Base-by-base conservation (phyloP, 371 early-diverging fungal genomes). In the Fennellomyces sp. region DNA sequence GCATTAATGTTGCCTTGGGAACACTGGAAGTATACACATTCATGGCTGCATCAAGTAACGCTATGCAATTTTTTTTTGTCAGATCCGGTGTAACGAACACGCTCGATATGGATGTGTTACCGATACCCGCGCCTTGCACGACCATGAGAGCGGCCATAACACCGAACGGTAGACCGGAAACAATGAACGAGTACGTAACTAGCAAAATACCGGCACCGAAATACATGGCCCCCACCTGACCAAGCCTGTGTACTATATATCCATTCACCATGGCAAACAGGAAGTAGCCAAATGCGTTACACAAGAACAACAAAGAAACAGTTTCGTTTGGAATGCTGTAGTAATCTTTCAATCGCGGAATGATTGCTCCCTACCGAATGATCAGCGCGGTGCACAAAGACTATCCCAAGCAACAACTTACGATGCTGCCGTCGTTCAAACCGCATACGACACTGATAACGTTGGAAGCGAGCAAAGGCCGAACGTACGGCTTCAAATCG, bases 291-390 rank as follows among this genome's bases (percentile, higher is more conserved):
- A 65, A 38, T 2, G 74, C 65, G 33, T 65, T 65, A 61, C 56
- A 67, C 50, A 73, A 53, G 56, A 73, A 70, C 4, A 73, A 49
- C 12, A 67, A 29, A 5, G 74, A 73, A 5, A 73, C 70, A 7
- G 62, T 63, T 39, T 64, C 50, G 30, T 67, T 59, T 0, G 65
- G 35, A 27, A 73, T 64, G 41, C 59, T 60, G 51, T 73, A 73
- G 33, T 65, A 62, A 13, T 60, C 49, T 52, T 70, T 70, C 17
- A 73, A 47, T 11, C 64, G 62, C 31, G 74, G 74, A 30, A 73
- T 59, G 27, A 73, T 67, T 10, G 65, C 63, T 42, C 72, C 72
- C 56, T 61, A 47, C 17, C 25, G 21, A 48, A 21, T 33, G 8
- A 33, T 33, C 13, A 8, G 35, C 13, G 6, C 6, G 23, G 15